Percentiles rank a stretch among this genome's conserved stretches.
Conservation (phyloP, 2,329 filamentous ascomycete genomes). For the Penicillium corylophilum region DNA sequence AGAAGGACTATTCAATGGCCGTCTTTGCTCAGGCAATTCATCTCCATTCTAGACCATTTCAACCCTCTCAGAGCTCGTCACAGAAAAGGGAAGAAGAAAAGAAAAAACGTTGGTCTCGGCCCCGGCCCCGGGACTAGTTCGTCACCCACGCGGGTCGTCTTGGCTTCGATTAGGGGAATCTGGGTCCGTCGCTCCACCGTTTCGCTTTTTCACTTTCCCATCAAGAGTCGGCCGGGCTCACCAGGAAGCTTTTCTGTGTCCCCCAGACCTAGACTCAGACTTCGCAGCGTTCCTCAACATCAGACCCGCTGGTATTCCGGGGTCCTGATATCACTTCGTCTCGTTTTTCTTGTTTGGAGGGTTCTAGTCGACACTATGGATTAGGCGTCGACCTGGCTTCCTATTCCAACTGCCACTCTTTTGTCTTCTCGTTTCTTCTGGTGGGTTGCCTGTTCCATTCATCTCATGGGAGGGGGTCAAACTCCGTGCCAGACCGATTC, state of each 20-base stretch:
- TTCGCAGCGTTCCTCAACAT: constrained; percentile 7
- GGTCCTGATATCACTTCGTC: constrained; percentile 7
- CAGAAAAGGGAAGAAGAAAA: neutral
- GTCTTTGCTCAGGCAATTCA: neutral
- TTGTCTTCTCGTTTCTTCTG: constrained; percentile 16
- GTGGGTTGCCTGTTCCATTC: constrained; percentile 11
- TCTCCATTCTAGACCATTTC: neutral
- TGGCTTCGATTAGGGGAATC: constrained; percentile 24
- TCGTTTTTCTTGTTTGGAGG: constrained; percentile 1
- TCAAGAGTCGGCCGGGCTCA: constrained; percentile 1
- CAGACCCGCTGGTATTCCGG: constrained; percentile 8
- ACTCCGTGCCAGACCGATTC: neutral
- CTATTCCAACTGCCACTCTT: constrained; percentile 2
- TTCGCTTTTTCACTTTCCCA: constrained; percentile 14
- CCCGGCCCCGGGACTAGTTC: constrained; percentile 17
- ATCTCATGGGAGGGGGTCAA: neutral
- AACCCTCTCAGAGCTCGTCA: too few relatives aligned
- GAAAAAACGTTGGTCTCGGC: neutral
- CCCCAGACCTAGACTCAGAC: neutral
- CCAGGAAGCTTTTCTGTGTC: constrained; percentile 1
- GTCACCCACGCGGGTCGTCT: constrained; percentile 23
- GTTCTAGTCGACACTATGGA: constrained; percentile 19
- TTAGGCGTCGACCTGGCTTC: constrained; percentile 5
- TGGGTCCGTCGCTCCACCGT: constrained; percentile 18
- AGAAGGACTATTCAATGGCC: neutral